Evolutionary conservation across 768 basidiomycete genomes (phyloP), one percentile per base, ranked within the genome.

Genomic region (Lyophyllum shimeji): DNA sequence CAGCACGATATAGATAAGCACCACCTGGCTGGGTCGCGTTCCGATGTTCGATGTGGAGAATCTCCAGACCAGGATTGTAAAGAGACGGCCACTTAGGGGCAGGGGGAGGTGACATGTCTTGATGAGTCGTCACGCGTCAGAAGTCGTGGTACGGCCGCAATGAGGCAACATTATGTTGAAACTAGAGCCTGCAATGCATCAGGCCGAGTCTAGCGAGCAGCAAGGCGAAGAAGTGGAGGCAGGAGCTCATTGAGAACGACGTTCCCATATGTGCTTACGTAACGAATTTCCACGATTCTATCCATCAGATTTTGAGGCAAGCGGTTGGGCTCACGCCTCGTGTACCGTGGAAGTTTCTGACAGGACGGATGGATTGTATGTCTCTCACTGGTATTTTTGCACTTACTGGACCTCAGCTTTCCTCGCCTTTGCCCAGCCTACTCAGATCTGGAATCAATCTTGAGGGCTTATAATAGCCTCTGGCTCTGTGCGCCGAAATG

Each of bases 41-140:
- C 11, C 66, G 62, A 57, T 79, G 73, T 21, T 70, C 62, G 40
- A 81, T 77, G 55, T 75, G 67, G 21, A 80, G 67, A 15, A 82
- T 73, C 60, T 83, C 81, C n/a, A 80, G 45, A 18, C 76, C 74
- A 18, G 78, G 80, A 50, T 76, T 71, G 57, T 83, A 83, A 25
- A 83, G 70, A 0, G 79, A 79, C 3, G 81, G 80, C 81, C 81
- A 82, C 46, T 20, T 75, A 27, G 59, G 63, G 18, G 54, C 40
- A 33, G 12, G 42, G 2, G n/a, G 7, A 24, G 42, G 34, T 40
- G 53, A 43, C 52, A 60, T 53, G 31, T 18, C 37, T 52, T 59
- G 11, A 25, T 37, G 27, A 44, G 40, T 20, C 27, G 37, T 42
- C 45, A 46, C 50, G 17, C 27, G 37, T 42, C 45, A 46, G 53